Evolutionary conservation across 352 stramenopile genomes (phyloP).

Genomic region (Lagenidium sp.): DNA sequence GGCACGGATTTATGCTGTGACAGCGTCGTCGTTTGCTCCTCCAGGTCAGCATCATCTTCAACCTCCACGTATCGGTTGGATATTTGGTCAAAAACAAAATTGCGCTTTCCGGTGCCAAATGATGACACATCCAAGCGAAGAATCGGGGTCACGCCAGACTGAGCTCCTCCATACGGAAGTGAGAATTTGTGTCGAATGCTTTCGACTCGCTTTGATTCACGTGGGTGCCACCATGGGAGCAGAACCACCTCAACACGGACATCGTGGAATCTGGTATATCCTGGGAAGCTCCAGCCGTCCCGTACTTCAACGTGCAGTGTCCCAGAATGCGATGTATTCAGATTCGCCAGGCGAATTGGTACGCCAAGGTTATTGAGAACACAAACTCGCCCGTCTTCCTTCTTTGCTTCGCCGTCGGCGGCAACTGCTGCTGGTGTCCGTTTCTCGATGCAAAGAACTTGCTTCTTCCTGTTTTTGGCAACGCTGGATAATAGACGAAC

Average conservation of each 20-base stretch:
- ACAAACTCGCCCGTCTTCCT: conserved; percentile 76
- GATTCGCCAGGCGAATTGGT: conserved; percentile 79
- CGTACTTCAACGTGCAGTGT: conserved; percentile 74
- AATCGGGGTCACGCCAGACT: conserved; percentile 83
- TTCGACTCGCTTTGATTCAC: conserved; percentile 56
- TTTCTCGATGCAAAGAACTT: conserved; percentile 67
- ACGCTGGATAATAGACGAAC: conserved; percentile 76
- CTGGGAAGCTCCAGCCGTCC: conserved; percentile 79
- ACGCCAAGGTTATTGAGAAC: conserved; percentile 87
- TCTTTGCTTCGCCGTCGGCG: conserved; percentile 72
- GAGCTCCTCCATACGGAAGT: conserved; percentile 72
- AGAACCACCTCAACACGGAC: conserved; percentile 77
- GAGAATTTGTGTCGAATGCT: conserved; percentile 77
- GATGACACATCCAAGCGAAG: conserved; percentile 67
- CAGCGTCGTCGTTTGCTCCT: conserved; percentile 14
- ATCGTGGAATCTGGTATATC: conserved; percentile 81
- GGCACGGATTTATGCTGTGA: conserved; percentile 1
- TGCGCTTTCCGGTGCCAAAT: conserved; percentile 58
- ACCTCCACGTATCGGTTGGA: conserved; percentile 84
- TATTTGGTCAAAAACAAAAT: conserved; percentile 82
- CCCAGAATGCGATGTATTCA: conserved; percentile 79
- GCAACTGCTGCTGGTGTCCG: conserved; percentile 66
- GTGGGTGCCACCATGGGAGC: conserved; percentile 81
- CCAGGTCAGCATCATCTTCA: conserved; percentile 57
- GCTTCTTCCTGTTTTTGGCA: conserved; percentile 60